Percentiles rank a stretch among this genome's conserved stretches.
phyloP scores from a whole-genome alignment of 176 grass and related monocot genomes.

The Rhynchospora tenuis region DNA sequence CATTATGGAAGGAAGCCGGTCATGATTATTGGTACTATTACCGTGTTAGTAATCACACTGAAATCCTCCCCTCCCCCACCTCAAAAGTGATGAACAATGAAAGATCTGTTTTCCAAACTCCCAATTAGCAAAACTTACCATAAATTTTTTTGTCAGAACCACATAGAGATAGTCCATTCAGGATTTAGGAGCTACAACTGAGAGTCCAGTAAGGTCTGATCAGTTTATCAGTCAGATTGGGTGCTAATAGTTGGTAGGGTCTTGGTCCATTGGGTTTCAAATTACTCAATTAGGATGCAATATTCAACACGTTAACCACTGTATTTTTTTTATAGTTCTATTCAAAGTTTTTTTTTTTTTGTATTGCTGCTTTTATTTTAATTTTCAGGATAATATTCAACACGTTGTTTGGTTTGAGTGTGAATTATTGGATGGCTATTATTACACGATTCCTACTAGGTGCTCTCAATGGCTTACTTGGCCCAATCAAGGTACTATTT shows the following conservation, averaged over 20 bases:
- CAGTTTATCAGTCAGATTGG: too few species aligned
- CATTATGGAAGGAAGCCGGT: conserved; percentile 75
- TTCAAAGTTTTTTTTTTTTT: too few species aligned
- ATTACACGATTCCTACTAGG: conserved; percentile 77
- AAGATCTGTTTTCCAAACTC: too few species aligned
- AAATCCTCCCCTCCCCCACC: background rate
- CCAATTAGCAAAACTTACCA: too few species aligned
- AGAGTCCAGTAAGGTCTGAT: too few species aligned
- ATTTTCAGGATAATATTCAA: conserved; percentile 80
- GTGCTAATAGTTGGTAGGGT: too few species aligned
- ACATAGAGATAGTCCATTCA: too few species aligned
- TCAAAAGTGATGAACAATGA: too few species aligned
- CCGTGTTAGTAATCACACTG: conserved; percentile 51
- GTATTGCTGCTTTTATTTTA: background rate
- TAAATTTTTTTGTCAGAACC: too few species aligned
- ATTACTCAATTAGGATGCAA: background rate
- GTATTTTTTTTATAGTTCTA: background rate
- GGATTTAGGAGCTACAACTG: too few species aligned
- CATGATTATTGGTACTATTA: conserved; percentile 51
- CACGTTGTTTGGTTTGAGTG: conserved; percentile 80
- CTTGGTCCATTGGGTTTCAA: background rate
- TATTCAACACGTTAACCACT: background rate
- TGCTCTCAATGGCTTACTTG: conserved; percentile 76
- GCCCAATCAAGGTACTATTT: conserved; percentile 42
- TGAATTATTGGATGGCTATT: conserved; percentile 90